Conservation (phyloP, 495 filamentous ascomycete genomes). For the Trichodelitschia bisporula region DNA sequence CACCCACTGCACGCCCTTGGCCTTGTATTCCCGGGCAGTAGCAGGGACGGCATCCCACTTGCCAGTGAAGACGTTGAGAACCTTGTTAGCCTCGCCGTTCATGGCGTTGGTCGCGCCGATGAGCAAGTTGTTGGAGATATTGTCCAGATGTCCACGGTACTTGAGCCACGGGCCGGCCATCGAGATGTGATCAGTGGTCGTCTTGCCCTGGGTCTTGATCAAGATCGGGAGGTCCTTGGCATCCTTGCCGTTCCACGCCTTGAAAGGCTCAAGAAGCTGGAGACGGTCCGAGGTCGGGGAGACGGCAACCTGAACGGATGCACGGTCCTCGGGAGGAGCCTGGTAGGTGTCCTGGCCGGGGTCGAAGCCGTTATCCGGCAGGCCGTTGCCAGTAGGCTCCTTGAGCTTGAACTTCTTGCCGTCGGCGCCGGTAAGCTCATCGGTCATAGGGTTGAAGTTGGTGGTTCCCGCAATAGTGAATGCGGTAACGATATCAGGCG, state of each 20-base stretch:
- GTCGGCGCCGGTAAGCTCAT: slow-evolving; percentile 83
- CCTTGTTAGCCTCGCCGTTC: slow-evolving; percentile 95
- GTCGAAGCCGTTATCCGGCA: slow-evolving; percentile 70
- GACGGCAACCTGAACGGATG: slow-evolving; percentile 49
- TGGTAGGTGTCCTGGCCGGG: slow-evolving; percentile 91
- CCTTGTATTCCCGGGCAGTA: slow-evolving; percentile 95
- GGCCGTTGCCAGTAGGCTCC: slow-evolving; percentile 55
- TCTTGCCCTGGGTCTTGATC: slow-evolving; percentile 97
- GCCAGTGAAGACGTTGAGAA: slow-evolving; percentile 73
- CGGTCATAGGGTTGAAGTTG: slow-evolving; percentile 92
- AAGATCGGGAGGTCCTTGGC: slow-evolving; percentile 69
- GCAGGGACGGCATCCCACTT: slow-evolving; percentile 74
- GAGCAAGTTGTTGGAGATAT: slow-evolving; percentile 99
- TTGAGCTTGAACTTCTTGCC: slow-evolving; percentile 87
- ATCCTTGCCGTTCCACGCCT: slow-evolving; percentile 87
- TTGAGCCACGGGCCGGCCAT: slow-evolving; percentile 99
- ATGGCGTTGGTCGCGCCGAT: slow-evolving; percentile 91
- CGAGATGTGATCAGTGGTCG: slow-evolving; percentile 97
- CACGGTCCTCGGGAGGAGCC: slow-evolving; percentile 67
- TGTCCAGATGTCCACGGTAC: slow-evolving; percentile 98
- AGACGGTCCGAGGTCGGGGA: slow-evolving; percentile 82
- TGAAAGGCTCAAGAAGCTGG: slow-evolving; percentile 71
- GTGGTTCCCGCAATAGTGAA: slow-evolving; percentile 74
- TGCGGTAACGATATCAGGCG: slow-evolving; percentile 90
- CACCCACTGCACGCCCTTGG: slow-evolving; percentile 85